These are phyloP conservation scores for Pyrrhoderma lamaoense DNA, from an alignment of 1,284 basidiomycete species.

Conservation along the genomic window DNA sequence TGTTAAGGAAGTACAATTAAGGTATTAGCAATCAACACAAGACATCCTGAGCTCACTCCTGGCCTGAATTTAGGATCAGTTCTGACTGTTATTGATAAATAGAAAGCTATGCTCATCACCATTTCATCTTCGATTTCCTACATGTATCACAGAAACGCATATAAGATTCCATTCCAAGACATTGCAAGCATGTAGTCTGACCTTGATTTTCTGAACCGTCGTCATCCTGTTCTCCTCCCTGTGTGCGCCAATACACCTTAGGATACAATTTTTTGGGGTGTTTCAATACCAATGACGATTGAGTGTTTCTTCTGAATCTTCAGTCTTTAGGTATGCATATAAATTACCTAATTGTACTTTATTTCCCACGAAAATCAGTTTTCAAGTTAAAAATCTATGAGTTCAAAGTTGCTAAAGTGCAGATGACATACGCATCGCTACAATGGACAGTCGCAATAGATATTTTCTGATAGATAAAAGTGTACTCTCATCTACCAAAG, in stretches of 20 bases:
- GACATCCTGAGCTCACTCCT: slow-evolving; percentile 38
- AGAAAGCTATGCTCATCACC: slow-evolving; percentile 41
- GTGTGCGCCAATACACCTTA: neutral
- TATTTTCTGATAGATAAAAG: too few relatives aligned
- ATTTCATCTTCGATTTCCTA: slow-evolving; percentile 96
- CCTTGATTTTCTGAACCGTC: slow-evolving; percentile 87
- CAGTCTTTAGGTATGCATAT: too few relatives aligned
- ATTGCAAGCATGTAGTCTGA: slow-evolving; percentile 23
- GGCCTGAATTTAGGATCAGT: slow-evolving; percentile 31
- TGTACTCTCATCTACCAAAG: too few relatives aligned
- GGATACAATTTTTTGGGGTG: neutral
- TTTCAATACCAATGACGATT: too few relatives aligned
- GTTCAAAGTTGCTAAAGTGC: too few relatives aligned
- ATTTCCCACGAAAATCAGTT: too few relatives aligned
- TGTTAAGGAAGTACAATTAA: slow-evolving; percentile 24
- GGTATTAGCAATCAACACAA: slow-evolving; percentile 15
- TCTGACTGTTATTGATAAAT: slow-evolving; percentile 3
- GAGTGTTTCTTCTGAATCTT: too few relatives aligned
- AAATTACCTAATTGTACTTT: too few relatives aligned
- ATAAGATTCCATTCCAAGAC: neutral
- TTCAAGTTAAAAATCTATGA: too few relatives aligned
- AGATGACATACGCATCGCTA: too few relatives aligned
- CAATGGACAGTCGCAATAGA: too few relatives aligned
- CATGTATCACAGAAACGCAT: neutral
- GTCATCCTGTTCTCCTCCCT: slow-evolving; percentile 45